These are phyloP conservation scores for Emiliania huxleyi DNA, from an alignment of 78 protist genomes.

Conservation along the genomic window DNA sequence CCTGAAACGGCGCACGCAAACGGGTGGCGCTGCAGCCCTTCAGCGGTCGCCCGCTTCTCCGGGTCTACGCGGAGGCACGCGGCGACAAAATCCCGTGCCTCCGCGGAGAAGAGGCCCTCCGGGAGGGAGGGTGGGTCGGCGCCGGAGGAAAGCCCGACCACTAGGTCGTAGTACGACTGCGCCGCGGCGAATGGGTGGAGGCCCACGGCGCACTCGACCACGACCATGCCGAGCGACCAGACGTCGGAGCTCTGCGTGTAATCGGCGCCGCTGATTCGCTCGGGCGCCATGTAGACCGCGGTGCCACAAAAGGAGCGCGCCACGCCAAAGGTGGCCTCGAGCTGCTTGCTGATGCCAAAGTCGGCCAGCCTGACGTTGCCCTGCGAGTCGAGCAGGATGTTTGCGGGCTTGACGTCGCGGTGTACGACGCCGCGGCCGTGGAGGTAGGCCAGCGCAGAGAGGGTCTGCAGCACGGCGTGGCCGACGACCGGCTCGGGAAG, in stretches of 20 bases:
- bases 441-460: neutral
- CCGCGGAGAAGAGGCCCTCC: neutral
- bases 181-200: slow-evolving; percentile 52
- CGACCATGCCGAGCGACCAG: slow-evolving; percentile 76
- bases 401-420: slow-evolving; percentile 37
- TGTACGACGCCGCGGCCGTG: neutral
- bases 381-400: neutral
- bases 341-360: slow-evolving; percentile 9
- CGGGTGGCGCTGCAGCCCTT: neutral
- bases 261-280: slow-evolving; percentile 49
- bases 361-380: neutral
- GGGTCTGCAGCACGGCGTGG: neutral
- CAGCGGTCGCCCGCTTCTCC: neutral
- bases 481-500: neutral
- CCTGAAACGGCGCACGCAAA: too few species aligned
- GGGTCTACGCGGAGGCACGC: neutral
- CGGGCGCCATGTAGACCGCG: slow-evolving; percentile 32
- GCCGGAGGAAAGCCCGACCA: neutral
- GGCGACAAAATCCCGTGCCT: neutral
- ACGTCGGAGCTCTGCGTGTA: slow-evolving; percentile 73
- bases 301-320: slow-evolving; percentile 42
- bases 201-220: slow-evolving; percentile 72
- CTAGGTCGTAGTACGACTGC: neutral
- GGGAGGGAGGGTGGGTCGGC: neutral
- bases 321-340: neutral